Base-by-base conservation (phyloP, 352 stramenopile genomes). In the Aphanomyces stellatus region DNA sequence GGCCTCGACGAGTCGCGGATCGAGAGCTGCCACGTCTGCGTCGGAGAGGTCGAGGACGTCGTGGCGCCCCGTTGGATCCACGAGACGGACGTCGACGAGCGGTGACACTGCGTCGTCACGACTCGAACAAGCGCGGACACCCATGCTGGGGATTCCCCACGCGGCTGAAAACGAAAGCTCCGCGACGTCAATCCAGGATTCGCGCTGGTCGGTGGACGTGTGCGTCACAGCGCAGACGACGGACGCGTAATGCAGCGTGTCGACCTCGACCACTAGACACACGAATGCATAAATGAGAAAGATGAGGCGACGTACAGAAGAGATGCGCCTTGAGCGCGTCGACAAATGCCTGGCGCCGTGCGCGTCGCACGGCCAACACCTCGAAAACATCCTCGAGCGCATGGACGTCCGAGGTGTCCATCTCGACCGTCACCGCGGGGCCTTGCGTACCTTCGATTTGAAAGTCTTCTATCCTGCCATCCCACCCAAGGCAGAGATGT, bases 131-230 rank as follows among this genome's bases (percentile, higher is more conserved):
- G 37, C 37, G 34, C 10, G n/a, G n/a, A n/a, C n/a, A n/a, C n/a
- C n/a, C n/a, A n/a, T n/a, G n/a, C n/a, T n/a, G n/a, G n/a, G n/a
- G 28, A 63, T 28, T 7, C 55, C 55, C 55, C 55, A 63, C 11
- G 24, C 19, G 13, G 22, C 31, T 17, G 40, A 19, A 1, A 63
- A 43, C 15, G 22, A 33, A 8, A 63, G 24, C 6, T 43, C 8
- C 1, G 49, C 55, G 11, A 63, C 30, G 40, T 63, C 55, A 34
- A 63, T 48, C 55, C 55, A 63, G 35, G n/a, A n/a, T n/a, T n/a
- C 30, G 17, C 1, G 25, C 2, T 0, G 53, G n/a, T 22, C 11
- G 19, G 4, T 28, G 19, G n/a, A 51, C 22, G 25, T 63, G 30
- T 4, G 37, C 27, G 13, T n/a, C n/a, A 63, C 40, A 3, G 41